Conservation (phyloP, 2,329 filamentous ascomycete genomes). For the Alternaria infectoria region DNA sequence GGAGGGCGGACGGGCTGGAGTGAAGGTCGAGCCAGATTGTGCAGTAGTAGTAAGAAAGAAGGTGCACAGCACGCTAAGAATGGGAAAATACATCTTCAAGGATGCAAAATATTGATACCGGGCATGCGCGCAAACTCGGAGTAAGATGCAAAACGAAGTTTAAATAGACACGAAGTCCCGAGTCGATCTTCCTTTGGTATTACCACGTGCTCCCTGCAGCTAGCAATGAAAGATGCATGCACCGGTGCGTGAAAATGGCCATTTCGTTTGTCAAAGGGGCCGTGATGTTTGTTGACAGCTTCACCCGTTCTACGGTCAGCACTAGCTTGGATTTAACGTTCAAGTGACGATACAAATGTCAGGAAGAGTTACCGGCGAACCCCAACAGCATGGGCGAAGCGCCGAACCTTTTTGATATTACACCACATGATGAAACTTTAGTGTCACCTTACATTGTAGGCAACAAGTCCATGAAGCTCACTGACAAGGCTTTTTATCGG, state of each 20-base stretch:
- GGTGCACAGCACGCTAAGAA: slow-evolving; percentile 21
- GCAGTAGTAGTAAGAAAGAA: slow-evolving; percentile 21
- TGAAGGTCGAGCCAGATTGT: slow-evolving; percentile 60
- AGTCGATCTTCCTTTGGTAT: neutral
- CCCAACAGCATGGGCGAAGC: neutral
- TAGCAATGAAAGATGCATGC: slow-evolving; percentile 1
- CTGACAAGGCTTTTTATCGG: neutral
- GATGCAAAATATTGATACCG: neutral
- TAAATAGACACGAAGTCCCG: slow-evolving; percentile 7
- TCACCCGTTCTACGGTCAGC: neutral
- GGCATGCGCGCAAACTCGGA: neutral
- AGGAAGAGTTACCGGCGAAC: neutral
- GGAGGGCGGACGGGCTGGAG: slow-evolving; percentile 69
- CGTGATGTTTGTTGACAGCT: neutral
- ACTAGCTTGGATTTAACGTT: neutral
- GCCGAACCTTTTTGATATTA: neutral
- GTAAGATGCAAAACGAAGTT: neutral
- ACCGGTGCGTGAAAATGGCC: neutral
- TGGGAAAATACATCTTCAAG: slow-evolving; percentile 28
- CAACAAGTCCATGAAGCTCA: neutral
- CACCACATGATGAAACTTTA: neutral
- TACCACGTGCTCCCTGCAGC: neutral
- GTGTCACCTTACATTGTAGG: slow-evolving; percentile 2
- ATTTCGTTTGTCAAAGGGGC: neutral
- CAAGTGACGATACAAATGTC: neutral